Evolutionary conservation across 345 rosid genomes (phyloP), one percentile per base, ranked within the genome.

Genomic region (Brassica juncea): DNA sequence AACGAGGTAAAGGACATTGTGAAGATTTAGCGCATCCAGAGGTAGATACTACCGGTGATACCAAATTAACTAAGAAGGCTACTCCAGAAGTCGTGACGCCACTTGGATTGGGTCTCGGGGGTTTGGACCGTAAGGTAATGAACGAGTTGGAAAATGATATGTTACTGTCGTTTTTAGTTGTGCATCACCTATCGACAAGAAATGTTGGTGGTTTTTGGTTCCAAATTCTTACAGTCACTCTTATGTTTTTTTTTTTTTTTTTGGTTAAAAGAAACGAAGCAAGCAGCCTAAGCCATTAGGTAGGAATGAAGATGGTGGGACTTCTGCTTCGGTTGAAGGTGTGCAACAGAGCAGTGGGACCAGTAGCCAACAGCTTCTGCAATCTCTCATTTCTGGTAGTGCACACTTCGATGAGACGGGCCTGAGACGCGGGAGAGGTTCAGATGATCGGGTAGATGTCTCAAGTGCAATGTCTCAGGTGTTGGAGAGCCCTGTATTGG

Each of bases 91-190:
- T 66, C 76, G 69, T 85, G 70, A 84, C 78, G 10, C 98, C 99
- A 30, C 90, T 91, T 82, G 99, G 99, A 70, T 85, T 95, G 84
- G 98, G 97, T 71, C 78, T 91, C 72, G 96, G 94, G 31, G 76
- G 90, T 80, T 84, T 95, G 85, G 97, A 90, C 44, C 89, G 88
- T 60, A 95, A 90, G 99, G 99, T 94, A 75, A 57, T 16, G 28
- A 73, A 67, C 62, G 25, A 32, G 28, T 75, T 59, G 60, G 61
- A 42, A 28, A 42, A 10, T 42, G 44, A 12, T 34, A 44, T 31
- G 47, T 9, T 55, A 4, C 35, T 81, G 64, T n/a, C n/a, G 8
- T 25, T 10, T 19, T 21, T 75, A n/a, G n/a, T n/a, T n/a, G n/a
- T n/a, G 58, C 65, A 68, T 49, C 55, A 19, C 55, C 16, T 67